Evolutionary conservation across 2,329 filamentous ascomycete species (phyloP), one percentile per base, ranked within the genome.

Genomic region (Trichophyton verrucosum): DNA sequence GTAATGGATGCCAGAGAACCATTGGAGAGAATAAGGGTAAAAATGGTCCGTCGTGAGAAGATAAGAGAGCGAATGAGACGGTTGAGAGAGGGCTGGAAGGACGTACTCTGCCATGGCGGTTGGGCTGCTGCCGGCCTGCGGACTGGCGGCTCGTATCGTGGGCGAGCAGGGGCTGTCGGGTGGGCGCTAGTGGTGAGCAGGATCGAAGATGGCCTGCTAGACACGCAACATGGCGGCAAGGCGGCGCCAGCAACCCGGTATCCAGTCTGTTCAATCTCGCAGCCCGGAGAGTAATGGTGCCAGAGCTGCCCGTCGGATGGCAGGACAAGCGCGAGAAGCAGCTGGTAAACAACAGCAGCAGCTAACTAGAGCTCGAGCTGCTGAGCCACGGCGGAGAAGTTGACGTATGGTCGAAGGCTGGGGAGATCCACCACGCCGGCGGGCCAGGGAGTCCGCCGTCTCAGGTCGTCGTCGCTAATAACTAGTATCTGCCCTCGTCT

Each of bases 61-160:
- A 57, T 7, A 27, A 27, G 30, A 15, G n/a, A 8, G 27, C 20
- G 33, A 57, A 17, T 40, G 56, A 49, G n/a, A 53, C 60, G 46
- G 59, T 38, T 60, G 61, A 58, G 61, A 53, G 20, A 20, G 20
- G 27, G 27, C 27, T 30, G 27, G 27, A 30, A 30, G 27, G 6
- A 30, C 49, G 13, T 17, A 53, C 49, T 53, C 49, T 53, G 49
- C 49, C 49, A 65, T 59, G 42, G 63, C 63, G 40, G 64, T 62
- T 57, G 64, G 60, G 33, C 61, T 65, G 49, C 30, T 9, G 11
- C 9, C 33, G 30, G 57, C 57, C 46, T 27, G 33, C 33, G 40
- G 57, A 59, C 46, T 27, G 46, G 15, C n/a, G 36, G 58, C 60
- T 22, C 59, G 59, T 33, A 44, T 49, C 22, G 57, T 49, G 20